These are phyloP conservation scores for Trifolium dubium DNA, from an alignment of 306 rosid species.

Conservation along the genomic window DNA sequence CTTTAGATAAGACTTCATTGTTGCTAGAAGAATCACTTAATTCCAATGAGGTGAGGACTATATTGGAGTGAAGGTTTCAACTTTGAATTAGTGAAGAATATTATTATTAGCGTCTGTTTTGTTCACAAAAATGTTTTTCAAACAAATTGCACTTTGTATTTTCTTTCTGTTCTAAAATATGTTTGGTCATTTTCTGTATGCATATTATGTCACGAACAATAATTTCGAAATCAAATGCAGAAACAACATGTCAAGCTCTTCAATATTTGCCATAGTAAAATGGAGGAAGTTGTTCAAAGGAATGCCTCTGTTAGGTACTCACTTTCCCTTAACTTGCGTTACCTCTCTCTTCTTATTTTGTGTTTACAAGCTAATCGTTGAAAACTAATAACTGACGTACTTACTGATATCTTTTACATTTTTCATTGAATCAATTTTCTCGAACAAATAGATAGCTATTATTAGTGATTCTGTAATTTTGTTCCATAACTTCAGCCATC, in stretches of 20 bases:
- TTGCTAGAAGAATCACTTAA: conserved; percentile 61
- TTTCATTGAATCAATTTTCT: conserved; percentile 29
- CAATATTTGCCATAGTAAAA: conserved; percentile 82
- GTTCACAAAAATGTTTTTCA: background rate
- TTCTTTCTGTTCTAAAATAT: background rate
- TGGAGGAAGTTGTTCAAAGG: conserved; percentile 70
- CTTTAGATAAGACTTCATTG: conserved; percentile 63
- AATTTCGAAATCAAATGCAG: conserved; percentile 52
- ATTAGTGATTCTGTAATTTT: background rate
- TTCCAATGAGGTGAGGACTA: conserved; percentile 56
- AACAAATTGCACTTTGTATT: background rate
- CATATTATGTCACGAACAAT: conserved; percentile 26
- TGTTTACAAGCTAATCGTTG: conserved; percentile 15
- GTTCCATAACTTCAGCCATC: conserved; percentile 7
- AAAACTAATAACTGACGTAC: background rate
- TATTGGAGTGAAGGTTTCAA: conserved; percentile 13
- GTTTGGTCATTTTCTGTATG: too few species aligned
- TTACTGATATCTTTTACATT: background rate
- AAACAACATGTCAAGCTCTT: conserved; percentile 62
- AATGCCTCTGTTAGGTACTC: conserved; percentile 66
- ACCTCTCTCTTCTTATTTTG: conserved; percentile 11
- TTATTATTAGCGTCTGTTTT: background rate
- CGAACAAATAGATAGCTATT: background rate
- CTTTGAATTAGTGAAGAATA: background rate
- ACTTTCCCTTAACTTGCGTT: conserved; percentile 19